phyloP scores from a whole-genome alignment of 768 basidiomycete species.

The Termitomyces sp. region DNA sequence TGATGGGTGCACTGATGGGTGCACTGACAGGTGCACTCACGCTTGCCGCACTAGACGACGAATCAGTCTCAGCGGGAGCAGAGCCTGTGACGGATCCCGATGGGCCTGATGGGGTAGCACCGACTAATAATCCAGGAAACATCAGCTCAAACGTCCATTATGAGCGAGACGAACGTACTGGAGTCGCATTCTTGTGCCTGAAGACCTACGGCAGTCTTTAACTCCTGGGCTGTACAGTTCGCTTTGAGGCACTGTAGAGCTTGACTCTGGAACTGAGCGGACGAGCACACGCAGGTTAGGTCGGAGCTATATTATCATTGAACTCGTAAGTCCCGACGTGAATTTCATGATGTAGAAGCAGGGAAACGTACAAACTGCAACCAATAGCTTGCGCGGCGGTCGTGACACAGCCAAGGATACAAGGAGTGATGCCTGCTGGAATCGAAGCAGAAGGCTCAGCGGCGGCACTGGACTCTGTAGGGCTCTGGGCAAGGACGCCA shows the following conservation, averaged over 20 bases:
- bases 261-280: slow-evolving; percentile 12
- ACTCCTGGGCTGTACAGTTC: slow-evolving; percentile 10
- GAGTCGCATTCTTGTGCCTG: slow-evolving; percentile 9
- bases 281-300: slow-evolving; percentile 12
- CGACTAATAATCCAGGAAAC: neutral
- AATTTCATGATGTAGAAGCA: too few relatives aligned
- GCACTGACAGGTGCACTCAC: neutral
- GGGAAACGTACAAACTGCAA: slow-evolving; percentile 1
- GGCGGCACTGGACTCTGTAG: neutral
- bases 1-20: neutral
- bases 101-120: neutral
- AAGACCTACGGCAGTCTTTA: slow-evolving; percentile 7
- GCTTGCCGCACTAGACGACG: neutral
- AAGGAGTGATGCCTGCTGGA: slow-evolving; percentile 1
- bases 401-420: slow-evolving; percentile 6
- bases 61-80: too few relatives aligned
- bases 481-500: slow-evolving; percentile 1
- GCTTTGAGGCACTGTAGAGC: slow-evolving; percentile 12
- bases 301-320: slow-evolving; percentile 5
- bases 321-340: neutral
- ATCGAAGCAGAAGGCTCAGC: neutral
- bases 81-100: neutral
- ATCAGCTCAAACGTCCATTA: neutral
- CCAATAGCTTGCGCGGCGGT: slow-evolving; percentile 4
- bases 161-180: neutral